Evolutionary conservation across 495 filamentous ascomycete species (phyloP).

Genomic region (Rhizodiscina lignyota): DNA sequence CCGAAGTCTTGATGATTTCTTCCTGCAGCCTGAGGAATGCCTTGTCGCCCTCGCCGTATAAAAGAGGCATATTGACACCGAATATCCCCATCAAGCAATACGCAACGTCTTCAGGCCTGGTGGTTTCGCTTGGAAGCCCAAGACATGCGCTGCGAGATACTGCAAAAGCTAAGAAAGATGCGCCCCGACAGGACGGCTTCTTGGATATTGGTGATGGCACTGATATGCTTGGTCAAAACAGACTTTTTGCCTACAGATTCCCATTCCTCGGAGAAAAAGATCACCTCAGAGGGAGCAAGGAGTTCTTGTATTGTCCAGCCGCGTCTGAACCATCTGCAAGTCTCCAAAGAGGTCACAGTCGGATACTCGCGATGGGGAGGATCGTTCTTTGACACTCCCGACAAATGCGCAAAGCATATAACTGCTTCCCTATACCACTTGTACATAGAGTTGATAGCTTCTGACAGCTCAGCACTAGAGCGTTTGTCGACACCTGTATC

Average conservation of each 20-base stretch:
- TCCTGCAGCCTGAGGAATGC: constrained; percentile 1
- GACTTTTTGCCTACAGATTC: neutral
- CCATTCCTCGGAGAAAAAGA: neutral
- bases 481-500: constrained; percentile 9
- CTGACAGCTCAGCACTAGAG: constrained; percentile 3
- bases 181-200: neutral
- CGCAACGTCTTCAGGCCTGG: constrained; percentile 1
- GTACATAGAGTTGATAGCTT: constrained; percentile 11
- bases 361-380: no score
- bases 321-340: neutral
- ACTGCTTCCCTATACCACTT: constrained; percentile 4
- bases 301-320: constrained; percentile 6
- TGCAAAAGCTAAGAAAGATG: neutral
- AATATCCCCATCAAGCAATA: constrained; percentile 3
- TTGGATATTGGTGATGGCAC: neutral
- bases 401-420: constrained; percentile 6
- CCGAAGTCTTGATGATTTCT: constrained; percentile 1
- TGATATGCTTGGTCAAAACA: neutral
- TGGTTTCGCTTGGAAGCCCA: constrained; percentile 2
- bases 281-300: neutral
- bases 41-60: constrained; percentile 2
- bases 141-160: constrained; percentile 1
- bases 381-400: constrained; percentile 2
- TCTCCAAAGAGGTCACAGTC: neutral
- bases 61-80: constrained; percentile 2